Conservation (phyloP, 768 basidiomycete species). For the Xanthoconium stramineum region DNA sequence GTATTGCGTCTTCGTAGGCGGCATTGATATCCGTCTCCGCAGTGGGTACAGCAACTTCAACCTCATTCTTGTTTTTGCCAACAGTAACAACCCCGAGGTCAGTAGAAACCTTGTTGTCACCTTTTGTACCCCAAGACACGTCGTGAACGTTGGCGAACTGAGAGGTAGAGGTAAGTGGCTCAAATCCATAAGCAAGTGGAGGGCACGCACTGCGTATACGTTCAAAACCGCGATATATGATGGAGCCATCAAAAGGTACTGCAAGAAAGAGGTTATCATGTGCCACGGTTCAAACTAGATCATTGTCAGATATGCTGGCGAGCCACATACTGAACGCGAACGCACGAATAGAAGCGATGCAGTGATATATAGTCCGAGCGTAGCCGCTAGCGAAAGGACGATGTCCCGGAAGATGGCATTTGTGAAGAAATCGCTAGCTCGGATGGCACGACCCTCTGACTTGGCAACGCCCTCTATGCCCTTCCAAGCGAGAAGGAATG, state of each 20-base stretch:
- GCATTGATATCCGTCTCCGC: constrained; percentile 87
- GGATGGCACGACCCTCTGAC: constrained; percentile 44
- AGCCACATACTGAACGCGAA: constrained; percentile 11
- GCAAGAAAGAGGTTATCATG: constrained; percentile 95
- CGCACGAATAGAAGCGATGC: constrained; percentile 83
- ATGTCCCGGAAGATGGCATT: constrained; percentile 84
- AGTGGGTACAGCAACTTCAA: constrained; percentile 83
- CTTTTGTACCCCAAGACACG: constrained; percentile 95
- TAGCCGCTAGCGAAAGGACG: constrained; percentile 80
- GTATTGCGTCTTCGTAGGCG: constrained; percentile 88
- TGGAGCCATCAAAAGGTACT: constrained; percentile 88
- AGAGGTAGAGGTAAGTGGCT: not conserved
- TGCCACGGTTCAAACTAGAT: constrained; percentile 94
- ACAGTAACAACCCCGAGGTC: constrained; percentile 82
- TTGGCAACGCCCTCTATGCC: constrained; percentile 62
- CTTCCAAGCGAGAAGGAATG: constrained; percentile 81
- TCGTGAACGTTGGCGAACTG: constrained; percentile 89
- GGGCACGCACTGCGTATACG: constrained; percentile 65
- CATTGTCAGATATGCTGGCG: not conserved
- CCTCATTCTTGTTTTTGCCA: constrained; percentile 68
- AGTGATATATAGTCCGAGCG: constrained; percentile 83
- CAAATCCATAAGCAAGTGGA: not conserved
- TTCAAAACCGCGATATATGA: constrained; percentile 93
- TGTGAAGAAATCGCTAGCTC: constrained; percentile 61
- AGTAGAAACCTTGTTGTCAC: constrained; percentile 80